Percentiles rank a stretch among this genome's conserved stretches.
These are phyloP conservation scores for Ascoidea asiatica DNA, from an alignment of 805 yeast species.

Conservation along the genomic window DNA sequence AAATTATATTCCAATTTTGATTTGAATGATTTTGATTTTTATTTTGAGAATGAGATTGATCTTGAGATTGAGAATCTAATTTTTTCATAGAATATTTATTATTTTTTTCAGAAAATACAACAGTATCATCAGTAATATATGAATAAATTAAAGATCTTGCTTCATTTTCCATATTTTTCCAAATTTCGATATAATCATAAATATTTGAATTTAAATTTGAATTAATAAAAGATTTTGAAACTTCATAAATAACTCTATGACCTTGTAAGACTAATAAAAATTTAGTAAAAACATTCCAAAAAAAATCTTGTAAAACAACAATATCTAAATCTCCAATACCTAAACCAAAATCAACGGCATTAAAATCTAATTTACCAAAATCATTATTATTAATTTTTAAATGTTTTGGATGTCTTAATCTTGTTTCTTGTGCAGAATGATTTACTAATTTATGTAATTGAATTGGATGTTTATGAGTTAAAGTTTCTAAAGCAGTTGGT, in stretches of 20 bases:
- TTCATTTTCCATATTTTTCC: slow-evolving; percentile 30
- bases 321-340: slow-evolving; percentile 35
- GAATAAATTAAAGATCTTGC: slow-evolving; percentile 22
- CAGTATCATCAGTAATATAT: slow-evolving; percentile 17
- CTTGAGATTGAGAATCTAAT: no score
- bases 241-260: slow-evolving; percentile 52
- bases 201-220: slow-evolving; percentile 12
- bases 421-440: slow-evolving; percentile 51
- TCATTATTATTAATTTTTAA: slow-evolving; percentile 12
- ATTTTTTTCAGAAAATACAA: slow-evolving; percentile 8
- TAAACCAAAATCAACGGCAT: slow-evolving; percentile 18
- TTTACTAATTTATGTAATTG: slow-evolving; percentile 56
- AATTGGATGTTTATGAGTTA: slow-evolving; percentile 38
- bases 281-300: slow-evolving; percentile 55
- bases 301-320: slow-evolving; percentile 51
- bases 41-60: neutral
- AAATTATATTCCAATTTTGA: neutral
- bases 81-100: no score
- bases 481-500: slow-evolving; percentile 38
- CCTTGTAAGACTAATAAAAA: slow-evolving; percentile 51
- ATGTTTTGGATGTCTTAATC: slow-evolving; percentile 34
- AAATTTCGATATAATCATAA: slow-evolving; percentile 27
- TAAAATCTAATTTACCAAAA: slow-evolving; percentile 17
- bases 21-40: neutral
- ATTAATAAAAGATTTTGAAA: slow-evolving; percentile 22